Conservation (phyloP, 163 green algal genomes). For the Volvox carteri region DNA sequence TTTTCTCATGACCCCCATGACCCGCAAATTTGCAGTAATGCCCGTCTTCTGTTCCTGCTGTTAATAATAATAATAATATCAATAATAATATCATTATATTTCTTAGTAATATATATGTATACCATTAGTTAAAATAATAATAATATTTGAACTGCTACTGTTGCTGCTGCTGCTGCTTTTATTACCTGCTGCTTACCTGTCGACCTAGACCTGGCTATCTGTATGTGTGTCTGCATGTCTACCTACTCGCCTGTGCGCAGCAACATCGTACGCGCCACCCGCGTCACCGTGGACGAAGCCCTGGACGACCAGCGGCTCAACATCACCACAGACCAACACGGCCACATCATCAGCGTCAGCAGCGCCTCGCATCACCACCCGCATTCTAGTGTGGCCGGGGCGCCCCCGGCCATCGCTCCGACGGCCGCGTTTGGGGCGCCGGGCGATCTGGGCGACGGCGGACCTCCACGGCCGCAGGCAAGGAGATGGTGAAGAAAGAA, state of each 20-base stretch:
- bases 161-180: neutral
- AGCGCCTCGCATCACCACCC: conserved; percentile 4
- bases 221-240: too few relatives aligned
- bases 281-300: conserved; percentile 33
- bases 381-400: neutral
- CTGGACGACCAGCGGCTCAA: conserved; percentile 63
- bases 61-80: too few relatives aligned
- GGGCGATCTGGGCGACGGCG: neutral
- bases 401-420: neutral
- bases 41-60: too few relatives aligned
- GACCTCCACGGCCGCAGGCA: conserved; percentile 7
- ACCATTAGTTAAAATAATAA: too few relatives aligned
- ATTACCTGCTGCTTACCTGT: neutral
- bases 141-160: too few relatives aligned
- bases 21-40: too few relatives aligned
- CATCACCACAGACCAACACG: conserved; percentile 53
- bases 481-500: too few relatives aligned
- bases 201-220: too few relatives aligned
- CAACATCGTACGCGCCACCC: conserved; percentile 28
- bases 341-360: conserved; percentile 51
- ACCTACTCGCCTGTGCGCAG: too few relatives aligned
- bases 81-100: too few relatives aligned
- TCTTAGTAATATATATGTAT: too few relatives aligned
- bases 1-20: too few relatives aligned
- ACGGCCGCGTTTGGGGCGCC: neutral